Percentiles rank a stretch among this genome's conserved stretches.
Evolutionary conservation across 352 stramenopile genomes (phyloP).

Genomic region (Plasmopara viticola): DNA sequence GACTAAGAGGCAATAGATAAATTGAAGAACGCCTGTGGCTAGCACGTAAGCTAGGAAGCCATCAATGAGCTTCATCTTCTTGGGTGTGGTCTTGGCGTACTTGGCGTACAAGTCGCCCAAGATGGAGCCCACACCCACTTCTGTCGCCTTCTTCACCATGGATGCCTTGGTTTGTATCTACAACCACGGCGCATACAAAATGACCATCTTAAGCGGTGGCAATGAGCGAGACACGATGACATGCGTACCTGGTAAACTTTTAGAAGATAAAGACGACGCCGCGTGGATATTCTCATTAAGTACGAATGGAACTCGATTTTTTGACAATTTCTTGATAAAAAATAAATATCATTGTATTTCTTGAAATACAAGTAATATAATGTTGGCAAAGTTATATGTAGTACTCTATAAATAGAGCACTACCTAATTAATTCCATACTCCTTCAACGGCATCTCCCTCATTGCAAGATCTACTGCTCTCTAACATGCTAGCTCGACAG

Average conservation of each 20-base stretch:
- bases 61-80: conserved; percentile 89
- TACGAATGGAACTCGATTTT: not conserved
- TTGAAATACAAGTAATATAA: too few species aligned
- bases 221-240: not conserved
- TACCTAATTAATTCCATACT: too few species aligned
- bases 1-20: conserved; percentile 88
- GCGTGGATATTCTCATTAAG: not conserved
- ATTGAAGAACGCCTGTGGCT: conserved; percentile 83
- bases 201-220: not conserved
- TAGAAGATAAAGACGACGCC: conserved; percentile 3
- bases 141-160: conserved; percentile 33
- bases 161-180: conserved; percentile 4
- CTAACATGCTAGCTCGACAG: conserved; percentile 32
- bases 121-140: conserved; percentile 40
- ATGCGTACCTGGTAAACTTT: conserved; percentile 6
- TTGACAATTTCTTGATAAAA: not conserved
- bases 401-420: conserved; percentile 1
- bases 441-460: conserved; percentile 1
- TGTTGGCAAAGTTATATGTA: too few species aligned
- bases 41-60: conserved; percentile 87
- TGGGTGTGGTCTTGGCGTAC: conserved; percentile 81
- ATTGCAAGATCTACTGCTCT: conserved; percentile 23
- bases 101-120: conserved; percentile 57
- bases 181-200: conserved; percentile 3
- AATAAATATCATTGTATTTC: too few species aligned